Evolutionary conservation across 257 asterid genomes (phyloP).

Genomic region (Fraxinus pennsylvanica): DNA sequence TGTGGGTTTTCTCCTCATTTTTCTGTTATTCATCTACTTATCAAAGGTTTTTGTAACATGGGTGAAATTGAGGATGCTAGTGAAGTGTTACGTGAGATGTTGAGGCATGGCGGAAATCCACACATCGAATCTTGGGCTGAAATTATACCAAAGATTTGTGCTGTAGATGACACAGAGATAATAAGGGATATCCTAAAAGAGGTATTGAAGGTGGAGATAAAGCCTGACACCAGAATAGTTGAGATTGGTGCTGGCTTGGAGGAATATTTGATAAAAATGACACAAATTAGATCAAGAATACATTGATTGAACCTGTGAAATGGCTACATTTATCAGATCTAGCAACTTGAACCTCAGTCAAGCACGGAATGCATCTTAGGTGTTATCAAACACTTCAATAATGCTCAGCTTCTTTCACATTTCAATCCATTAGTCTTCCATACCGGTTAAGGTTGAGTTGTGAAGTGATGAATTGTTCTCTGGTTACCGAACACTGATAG

Average conservation of each 20-base stretch:
- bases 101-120: constrained; percentile 57
- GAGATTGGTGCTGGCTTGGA: constrained; percentile 65
- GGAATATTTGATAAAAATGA: constrained; percentile 61
- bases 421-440: background rate
- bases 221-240: constrained; percentile 57
- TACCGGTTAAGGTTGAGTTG: background rate
- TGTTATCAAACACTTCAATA: background rate
- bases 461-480: background rate
- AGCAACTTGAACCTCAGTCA: background rate
- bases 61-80: constrained; percentile 76
- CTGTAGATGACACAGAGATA: constrained; percentile 41
- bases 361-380: background rate
- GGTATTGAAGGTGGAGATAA: constrained; percentile 59
- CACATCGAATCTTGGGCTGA: constrained; percentile 72
- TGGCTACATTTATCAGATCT: constrained; percentile 7
- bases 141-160: constrained; percentile 55
- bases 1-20: constrained; percentile 68
- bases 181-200: constrained; percentile 37
- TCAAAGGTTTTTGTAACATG: constrained; percentile 60
- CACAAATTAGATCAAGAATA: constrained; percentile 39
- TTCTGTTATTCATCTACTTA: constrained; percentile 56
- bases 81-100: constrained; percentile 49
- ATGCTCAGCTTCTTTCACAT: background rate
- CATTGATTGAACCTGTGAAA: constrained; percentile 30
- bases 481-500: background rate